Base-by-base conservation (phyloP, 1,284 basidiomycete species). In the Cutaneotrichosporon sp. region DNA sequence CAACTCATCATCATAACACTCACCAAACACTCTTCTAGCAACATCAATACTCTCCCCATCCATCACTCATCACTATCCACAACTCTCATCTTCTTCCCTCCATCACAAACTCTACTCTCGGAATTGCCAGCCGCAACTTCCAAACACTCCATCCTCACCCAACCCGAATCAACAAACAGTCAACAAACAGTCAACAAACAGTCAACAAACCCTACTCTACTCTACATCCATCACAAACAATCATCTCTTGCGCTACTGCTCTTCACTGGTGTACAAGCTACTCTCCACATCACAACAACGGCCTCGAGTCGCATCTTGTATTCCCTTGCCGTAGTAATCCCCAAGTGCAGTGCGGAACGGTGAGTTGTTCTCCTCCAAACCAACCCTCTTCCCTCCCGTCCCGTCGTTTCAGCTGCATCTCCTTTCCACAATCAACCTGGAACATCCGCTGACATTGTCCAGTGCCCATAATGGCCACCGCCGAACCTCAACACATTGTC, bases 401-500 rank as follows among this genome's bases (percentile, higher is more conserved):
- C 22, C 55, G 36, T 21, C 36, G 36, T 56, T 53, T 53, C 51
- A 56, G 8, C 52, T 18, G 16, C 52, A 9, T 26, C 5, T 31
- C 9, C 30, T 21, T 34, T 49, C 32, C 32, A 32, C 55, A 18
- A 22, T 10, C n/a, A 42, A 31, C 47, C 26, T 31, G 38, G 52
- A 47, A 26, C 52, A 53, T 34, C 1, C 30, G 50, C 51, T 53
- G 51, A 56, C 55, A 30, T 42, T 56, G 38, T 16, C 8, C 60
- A 42, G 42, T 52, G 32, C 31, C 56, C 58, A 59, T 10, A 31
- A 60, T 60, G 58, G 40, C 58, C 21, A 60, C 49, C 13, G 38
- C 52, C 49, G 58, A 60, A 36, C 50, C 32, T 10, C 36, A 60
- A 30, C 36, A 59, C 26, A 32, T 31, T 26, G 40, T 60, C 50